Base-by-base conservation (phyloP, 805 yeast genomes). In the Yarrowia keelungensis region DNA sequence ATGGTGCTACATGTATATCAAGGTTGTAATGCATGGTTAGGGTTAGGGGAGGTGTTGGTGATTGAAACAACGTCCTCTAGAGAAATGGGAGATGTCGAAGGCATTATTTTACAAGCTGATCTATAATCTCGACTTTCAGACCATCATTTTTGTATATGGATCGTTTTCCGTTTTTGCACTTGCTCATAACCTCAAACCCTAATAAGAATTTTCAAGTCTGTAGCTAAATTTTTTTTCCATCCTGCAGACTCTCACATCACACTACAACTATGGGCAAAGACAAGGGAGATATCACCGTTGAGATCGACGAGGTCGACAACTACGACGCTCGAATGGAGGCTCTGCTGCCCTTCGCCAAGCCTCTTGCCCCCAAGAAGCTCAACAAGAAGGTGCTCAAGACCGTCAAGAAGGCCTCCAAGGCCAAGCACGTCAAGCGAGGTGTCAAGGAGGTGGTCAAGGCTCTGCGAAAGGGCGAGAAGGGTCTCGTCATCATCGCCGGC, bases 371-470 rank as follows among this genome's bases (percentile, higher is more conserved):
- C 53, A 95, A 95, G 83, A 95, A 95, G 80, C 83, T 94, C 78
- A 95, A 95, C 84, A 95, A 95, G 82, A 95, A 94, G 81, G 89
- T 94, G 16, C 85, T 96, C 77, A 95, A 95, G 82, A 91, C 97
- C 54, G 96, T 95, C 72, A 95, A 95, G 85, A 94, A 92, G 80
- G 98, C 99, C 10, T 92, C 98, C 67, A 95, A 95, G 82, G 96
- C 97, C 72, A 95, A 95, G 82, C 97, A 94, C 80, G 97, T 95
- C 74, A 94, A 92, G 82, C 87, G 99, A 82, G 99, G 99, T 79
- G 98, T 95, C 69, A 95, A 95, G 81, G 99, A 95, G 82, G 99
- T 95, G 45, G 98, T 94, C 75, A 95, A 95, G 83, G 95, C 98
- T 26, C 85, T 95, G 72, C 89, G 99, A 84, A 95, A 95, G 81